These are phyloP conservation scores for Penicillium chermesinum DNA, from an alignment of 495 filamentous ascomycete genomes.

Conservation along the genomic window DNA sequence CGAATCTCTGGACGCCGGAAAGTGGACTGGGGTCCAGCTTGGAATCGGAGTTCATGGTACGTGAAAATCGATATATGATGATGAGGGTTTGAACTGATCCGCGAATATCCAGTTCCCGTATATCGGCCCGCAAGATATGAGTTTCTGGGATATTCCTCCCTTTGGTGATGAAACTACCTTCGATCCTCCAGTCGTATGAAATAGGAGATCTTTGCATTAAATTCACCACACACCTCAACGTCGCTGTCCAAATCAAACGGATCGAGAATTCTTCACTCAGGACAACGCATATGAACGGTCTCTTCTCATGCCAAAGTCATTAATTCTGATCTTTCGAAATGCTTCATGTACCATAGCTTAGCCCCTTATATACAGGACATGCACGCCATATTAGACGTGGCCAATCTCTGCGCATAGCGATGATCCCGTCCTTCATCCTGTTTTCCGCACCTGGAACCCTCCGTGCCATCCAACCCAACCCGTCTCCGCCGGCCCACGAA, in stretches of 20 bases:
- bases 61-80: background rate
- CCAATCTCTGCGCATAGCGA: no score
- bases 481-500: conserved; percentile 62
- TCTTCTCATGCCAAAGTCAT: no score
- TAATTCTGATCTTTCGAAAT: no score
- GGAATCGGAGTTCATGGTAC: conserved; percentile 13
- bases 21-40: conserved; percentile 13
- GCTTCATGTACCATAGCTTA: no score
- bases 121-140: conserved; percentile 7
- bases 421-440: background rate
- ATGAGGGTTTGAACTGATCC: background rate
- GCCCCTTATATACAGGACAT: no score
- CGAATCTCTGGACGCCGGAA: conserved; percentile 14
- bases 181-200: background rate
- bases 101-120: conserved; percentile 8
- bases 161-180: conserved; percentile 6
- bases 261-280: no score
- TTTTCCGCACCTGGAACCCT: conserved; percentile 30
- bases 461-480: conserved; percentile 74
- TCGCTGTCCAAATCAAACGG: no score
- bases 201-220: no score
- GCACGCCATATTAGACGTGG: no score
- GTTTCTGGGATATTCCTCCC: conserved; percentile 17
- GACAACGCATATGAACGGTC: no score
- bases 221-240: no score